Percentiles rank a stretch among this genome's conserved stretches.
Conservation (phyloP, 2,329 filamentous ascomycete genomes). For the Hypoxylon sp. region DNA sequence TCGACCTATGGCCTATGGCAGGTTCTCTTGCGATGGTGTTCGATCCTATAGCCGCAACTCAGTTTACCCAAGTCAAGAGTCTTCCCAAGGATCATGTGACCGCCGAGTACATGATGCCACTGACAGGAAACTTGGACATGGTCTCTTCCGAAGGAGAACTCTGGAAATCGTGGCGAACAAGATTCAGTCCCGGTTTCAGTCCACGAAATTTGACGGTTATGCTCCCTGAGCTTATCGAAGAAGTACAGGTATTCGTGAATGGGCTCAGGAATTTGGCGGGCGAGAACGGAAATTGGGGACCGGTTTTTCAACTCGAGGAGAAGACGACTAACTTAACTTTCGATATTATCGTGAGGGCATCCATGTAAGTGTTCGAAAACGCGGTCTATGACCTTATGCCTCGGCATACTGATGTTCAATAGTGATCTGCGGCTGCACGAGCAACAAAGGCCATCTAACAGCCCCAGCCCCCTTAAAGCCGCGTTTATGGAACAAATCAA, state of each 20-base stretch:
- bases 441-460: constrained; percentile 41
- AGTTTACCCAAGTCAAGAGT: constrained; percentile 47
- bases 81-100: constrained; percentile 43
- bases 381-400: background rate
- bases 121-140: constrained; percentile 55
- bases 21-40: constrained; percentile 41
- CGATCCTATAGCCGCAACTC: constrained; percentile 46
- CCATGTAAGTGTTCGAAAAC: constrained; percentile 50
- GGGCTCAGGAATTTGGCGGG: constrained; percentile 51
- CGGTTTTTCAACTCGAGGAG: constrained; percentile 56
- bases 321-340: constrained; percentile 58
- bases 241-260: constrained; percentile 56
- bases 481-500: constrained; percentile 47
- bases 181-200: constrained; percentile 59
- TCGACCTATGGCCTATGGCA: constrained; percentile 52
- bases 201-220: constrained; percentile 55
- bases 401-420: constrained; percentile 14
- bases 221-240: constrained; percentile 58
- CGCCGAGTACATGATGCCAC: constrained; percentile 46
- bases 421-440: constrained; percentile 51
- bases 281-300: constrained; percentile 50
- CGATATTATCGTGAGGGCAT: constrained; percentile 58
- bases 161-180: constrained; percentile 54
- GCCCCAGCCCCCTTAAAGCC: constrained; percentile 48
- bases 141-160: constrained; percentile 53